phyloP scores from a whole-genome alignment of 495 filamentous ascomycete species.

The Annulohypoxylon moriforme region DNA sequence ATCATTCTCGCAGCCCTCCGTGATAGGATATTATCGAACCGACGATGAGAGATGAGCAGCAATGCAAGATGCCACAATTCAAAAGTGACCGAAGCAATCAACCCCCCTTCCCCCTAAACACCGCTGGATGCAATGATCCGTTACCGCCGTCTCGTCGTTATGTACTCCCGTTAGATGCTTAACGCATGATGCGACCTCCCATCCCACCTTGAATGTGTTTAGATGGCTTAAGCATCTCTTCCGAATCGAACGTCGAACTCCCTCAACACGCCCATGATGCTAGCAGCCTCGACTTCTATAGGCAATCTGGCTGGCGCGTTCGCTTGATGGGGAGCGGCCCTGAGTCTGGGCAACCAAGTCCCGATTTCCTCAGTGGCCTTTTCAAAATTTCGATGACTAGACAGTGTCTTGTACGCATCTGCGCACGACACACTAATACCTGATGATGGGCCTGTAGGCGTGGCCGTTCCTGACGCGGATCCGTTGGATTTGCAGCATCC shows the following conservation, averaged over 20 bases:
- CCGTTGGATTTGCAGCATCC: slow-evolving; percentile 50
- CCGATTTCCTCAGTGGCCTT: slow-evolving; percentile 79
- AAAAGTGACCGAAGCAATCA: slow-evolving; percentile 12
- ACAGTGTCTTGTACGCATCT: slow-evolving; percentile 84
- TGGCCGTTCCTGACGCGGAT: slow-evolving; percentile 21
- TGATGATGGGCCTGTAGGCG: slow-evolving; percentile 13
- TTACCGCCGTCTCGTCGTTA: slow-evolving; percentile 28
- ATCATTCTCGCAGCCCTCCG: not conserved
- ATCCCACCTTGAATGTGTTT: not conserved
- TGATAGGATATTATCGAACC: slow-evolving; percentile 7
- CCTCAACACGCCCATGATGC: slow-evolving; percentile 85
- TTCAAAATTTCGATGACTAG: slow-evolving; percentile 82
- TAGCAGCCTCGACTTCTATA: slow-evolving; percentile 85
- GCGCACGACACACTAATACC: slow-evolving; percentile 71
- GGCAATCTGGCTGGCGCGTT: slow-evolving; percentile 61
- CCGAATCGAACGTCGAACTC: slow-evolving; percentile 86
- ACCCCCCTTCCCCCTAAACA: slow-evolving; percentile 24
- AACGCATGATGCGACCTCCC: not conserved
- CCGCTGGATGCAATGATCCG: slow-evolving; percentile 31
- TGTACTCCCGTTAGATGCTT: slow-evolving; percentile 14
- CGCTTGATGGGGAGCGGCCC: slow-evolving; percentile 61
- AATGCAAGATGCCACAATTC: slow-evolving; percentile 14
- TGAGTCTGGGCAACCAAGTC: slow-evolving; percentile 78
- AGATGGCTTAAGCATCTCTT: slow-evolving; percentile 39
- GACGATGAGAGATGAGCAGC: not conserved